Percentiles rank a stretch among this genome's conserved stretches.
Evolutionary conservation across 192 early-diverging fungal genomes (phyloP).

Genomic region (Entophlyctis luteolus): DNA sequence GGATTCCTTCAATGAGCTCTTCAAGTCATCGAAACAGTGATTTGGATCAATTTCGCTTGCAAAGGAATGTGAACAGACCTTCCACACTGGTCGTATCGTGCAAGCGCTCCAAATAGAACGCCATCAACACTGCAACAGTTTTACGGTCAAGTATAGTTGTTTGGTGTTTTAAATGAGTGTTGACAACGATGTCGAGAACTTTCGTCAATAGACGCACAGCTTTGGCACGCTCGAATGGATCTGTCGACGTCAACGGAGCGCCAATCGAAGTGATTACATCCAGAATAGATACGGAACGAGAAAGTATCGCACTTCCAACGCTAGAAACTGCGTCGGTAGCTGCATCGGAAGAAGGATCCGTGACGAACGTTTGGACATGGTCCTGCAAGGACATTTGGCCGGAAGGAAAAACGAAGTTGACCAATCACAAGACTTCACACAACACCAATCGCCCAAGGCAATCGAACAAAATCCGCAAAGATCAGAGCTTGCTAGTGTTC

Average conservation of each 20-base stretch:
- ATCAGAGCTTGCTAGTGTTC: slow-evolving; percentile 14
- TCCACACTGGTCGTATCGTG: background rate
- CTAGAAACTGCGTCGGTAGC: no score
- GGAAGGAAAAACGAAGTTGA: no score
- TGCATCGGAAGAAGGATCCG: no score
- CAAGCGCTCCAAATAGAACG: background rate
- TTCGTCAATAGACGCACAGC: slow-evolving; percentile 44
- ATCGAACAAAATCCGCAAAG: background rate
- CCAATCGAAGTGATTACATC: background rate
- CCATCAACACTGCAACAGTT: slow-evolving; percentile 41
- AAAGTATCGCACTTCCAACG: no score
- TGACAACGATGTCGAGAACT: background rate
- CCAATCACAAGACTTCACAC: no score
- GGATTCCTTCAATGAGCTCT: slow-evolving; percentile 38
- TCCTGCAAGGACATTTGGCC: no score
- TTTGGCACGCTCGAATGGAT: slow-evolving; percentile 80
- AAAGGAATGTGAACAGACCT: slow-evolving; percentile 8
- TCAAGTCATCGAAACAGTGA: slow-evolving; percentile 24
- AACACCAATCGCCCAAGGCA: no score
- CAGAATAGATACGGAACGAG: no score
- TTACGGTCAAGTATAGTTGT: slow-evolving; percentile 38
- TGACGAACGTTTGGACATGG: no score
- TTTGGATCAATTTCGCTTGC: background rate
- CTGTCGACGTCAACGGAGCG: slow-evolving; percentile 60
- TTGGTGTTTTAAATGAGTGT: background rate